A percentile compares a stretch with the other conserved stretches of the same genome.
phyloP scores from a whole-genome alignment of 805 yeast species.

The Cyberlindnera mississippiensis region DNA sequence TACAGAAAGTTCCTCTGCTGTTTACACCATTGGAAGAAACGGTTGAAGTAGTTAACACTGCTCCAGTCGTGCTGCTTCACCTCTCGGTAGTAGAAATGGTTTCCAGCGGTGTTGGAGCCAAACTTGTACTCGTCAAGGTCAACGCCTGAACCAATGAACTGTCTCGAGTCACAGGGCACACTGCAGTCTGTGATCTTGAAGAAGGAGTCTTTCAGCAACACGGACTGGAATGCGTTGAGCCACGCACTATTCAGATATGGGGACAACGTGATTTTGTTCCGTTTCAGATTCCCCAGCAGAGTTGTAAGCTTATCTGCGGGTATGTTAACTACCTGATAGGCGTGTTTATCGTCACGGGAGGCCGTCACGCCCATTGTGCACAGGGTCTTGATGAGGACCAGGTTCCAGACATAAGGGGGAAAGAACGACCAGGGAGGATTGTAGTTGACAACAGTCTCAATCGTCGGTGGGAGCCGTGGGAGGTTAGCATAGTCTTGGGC shows the following conservation, averaged over 20 bases:
- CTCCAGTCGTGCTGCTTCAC: conserved; percentile 6
- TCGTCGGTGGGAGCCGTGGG: conserved; percentile 18
- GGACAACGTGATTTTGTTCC: conserved; percentile 13
- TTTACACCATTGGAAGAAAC: conserved; percentile 9
- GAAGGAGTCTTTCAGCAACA: conserved; percentile 1
- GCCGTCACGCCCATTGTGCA: conserved; percentile 1
- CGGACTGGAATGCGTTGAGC: conserved; percentile 16
- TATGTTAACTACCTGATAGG: conserved; percentile 13
- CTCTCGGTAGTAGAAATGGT: conserved; percentile 14
- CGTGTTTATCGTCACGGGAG: conserved; percentile 9
- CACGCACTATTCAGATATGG: conserved; percentile 20
- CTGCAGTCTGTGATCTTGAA: conserved; percentile 15
- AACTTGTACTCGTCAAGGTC: conserved; percentile 15
- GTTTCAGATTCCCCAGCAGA: neutral
- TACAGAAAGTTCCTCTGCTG: conserved; percentile 7
- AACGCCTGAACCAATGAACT: conserved; percentile 7
- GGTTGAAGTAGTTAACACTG: conserved; percentile 7
- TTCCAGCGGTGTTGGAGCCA: conserved; percentile 22
- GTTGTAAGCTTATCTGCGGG: conserved; percentile 1
- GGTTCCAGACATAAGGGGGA: conserved; percentile 11
- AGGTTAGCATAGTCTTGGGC: conserved; percentile 5
- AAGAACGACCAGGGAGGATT: conserved; percentile 16
- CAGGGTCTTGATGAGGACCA: conserved; percentile 2
- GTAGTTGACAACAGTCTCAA: conserved; percentile 13
- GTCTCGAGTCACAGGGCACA: conserved; percentile 22